Evolutionary conservation across 2,329 filamentous ascomycete species (phyloP), one percentile per base, ranked within the genome.

Genomic region (Phialocephala sp.): DNA sequence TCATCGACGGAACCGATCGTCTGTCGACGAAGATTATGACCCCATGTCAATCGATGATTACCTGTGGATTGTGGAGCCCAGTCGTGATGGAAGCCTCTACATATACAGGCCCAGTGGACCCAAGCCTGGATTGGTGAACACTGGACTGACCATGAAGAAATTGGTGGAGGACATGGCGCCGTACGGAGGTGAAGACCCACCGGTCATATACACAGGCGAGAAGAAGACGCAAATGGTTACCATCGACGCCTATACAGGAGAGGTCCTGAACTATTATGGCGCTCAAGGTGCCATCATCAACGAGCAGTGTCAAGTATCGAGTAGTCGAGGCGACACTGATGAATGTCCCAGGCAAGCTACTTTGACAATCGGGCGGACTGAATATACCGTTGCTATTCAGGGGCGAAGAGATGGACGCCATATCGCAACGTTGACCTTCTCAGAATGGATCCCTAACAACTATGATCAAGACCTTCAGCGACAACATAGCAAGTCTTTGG

Each of bases 41-140:
- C 80, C 88, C 27, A 76, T 78, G 37, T 80, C 84, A 39, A 89
- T 95, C 71, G 92, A 97, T 74, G 91, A 97, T 74, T 95, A 93
- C 73, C 83, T 97, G 56, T 99, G 95, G 93, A 94, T 97, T 63
- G 92, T 99, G 62, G 95, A 98, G 78, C 95, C 95, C 15, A 94
- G 86, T 70, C 88, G 90, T 70, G 91, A 97, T 77, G 95, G 95
- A 4, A 89, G 87, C 72, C 85, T 99, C 47, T 98, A 95, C 75
- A 86, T 97, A 60, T 95, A 95, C 83, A 87, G 89, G 27, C 92
- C 93, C 1, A 88, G 87, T 56, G 82, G 83, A 57, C 73, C 83
- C 68, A 78, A 84, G 72, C 76, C 83, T 68, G 85, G 88, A 39
- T 82, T 94, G 64, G 83, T 89, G 74, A 86, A 85, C 69, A 88